Percentiles rank a stretch among this genome's conserved stretches.
phyloP scores from a whole-genome alignment of 257 asterid species.

The Gardenia jasminoides region DNA sequence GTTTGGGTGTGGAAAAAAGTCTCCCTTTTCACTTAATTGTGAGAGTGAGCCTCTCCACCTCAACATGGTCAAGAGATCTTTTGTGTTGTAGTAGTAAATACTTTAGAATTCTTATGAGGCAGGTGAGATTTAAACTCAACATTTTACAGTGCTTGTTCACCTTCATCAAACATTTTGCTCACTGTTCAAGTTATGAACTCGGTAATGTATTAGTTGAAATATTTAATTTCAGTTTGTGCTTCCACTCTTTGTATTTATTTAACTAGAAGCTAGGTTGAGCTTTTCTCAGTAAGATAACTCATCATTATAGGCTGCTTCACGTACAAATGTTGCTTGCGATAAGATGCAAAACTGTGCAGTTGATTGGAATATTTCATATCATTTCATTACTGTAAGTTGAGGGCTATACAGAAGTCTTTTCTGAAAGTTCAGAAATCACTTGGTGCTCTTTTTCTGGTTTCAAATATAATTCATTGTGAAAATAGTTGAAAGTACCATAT shows the following conservation, averaged over 20 bases:
- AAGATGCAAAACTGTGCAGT: constrained; percentile 7
- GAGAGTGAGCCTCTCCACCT: too few relatives aligned
- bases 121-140: not conserved
- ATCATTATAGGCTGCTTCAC: not conserved
- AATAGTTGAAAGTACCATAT: not conserved
- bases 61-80: not conserved
- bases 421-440: too few relatives aligned
- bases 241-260: not conserved
- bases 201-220: not conserved
- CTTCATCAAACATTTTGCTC: not conserved
- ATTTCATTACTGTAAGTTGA: not conserved
- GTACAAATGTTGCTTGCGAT: not conserved
- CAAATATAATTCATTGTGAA: not conserved
- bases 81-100: not conserved
- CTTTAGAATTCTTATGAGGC: not conserved
- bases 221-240: not conserved
- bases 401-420: not conserved
- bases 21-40: not conserved
- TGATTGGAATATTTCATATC: not conserved
- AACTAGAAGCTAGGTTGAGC: not conserved
- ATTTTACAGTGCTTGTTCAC: not conserved
- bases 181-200: not conserved
- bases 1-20: not conserved
- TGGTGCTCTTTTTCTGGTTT: not conserved
- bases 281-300: not conserved